Conservation (phyloP, 1,284 basidiomycete genomes). For the Volvariella volvacea region DNA sequence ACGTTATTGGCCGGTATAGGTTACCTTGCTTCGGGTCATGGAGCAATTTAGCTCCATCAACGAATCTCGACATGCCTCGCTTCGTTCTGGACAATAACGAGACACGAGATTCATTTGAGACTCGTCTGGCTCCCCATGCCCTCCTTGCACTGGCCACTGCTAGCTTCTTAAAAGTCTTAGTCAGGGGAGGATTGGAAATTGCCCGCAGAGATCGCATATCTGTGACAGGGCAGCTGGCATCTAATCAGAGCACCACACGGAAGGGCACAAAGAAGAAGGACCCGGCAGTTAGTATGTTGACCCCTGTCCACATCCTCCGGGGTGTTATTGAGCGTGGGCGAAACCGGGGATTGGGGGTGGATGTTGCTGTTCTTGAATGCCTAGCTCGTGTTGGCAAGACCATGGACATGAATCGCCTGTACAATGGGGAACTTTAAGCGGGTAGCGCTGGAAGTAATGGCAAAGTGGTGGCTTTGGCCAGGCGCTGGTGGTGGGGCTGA, state of each 20-base stretch:
- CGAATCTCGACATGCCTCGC: conserved; percentile 14
- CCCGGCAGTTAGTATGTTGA: conserved; percentile 1
- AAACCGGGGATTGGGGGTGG: not conserved
- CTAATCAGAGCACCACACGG: not conserved
- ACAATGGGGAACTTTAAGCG: not conserved
- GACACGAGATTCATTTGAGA: conserved; percentile 22
- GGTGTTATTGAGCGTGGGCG: conserved; percentile 1
- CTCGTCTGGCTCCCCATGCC: conserved; percentile 36
- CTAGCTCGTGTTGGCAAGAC: conserved; percentile 4
- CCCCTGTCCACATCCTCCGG: conserved; percentile 8
- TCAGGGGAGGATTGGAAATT: conserved; percentile 26
- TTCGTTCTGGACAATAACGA: conserved; percentile 12
- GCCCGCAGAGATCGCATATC: conserved; percentile 9
- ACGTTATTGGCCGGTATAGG: not conserved
- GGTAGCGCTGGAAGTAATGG: not conserved
- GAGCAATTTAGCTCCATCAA: conserved; percentile 12
- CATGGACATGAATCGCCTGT: not conserved
- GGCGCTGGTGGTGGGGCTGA: not conserved
- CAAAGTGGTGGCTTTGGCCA: not conserved
- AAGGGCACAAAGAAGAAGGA: conserved; percentile 2
- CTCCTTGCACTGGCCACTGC: conserved; percentile 33
- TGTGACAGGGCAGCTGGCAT: not conserved
- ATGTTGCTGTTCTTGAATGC: not conserved
- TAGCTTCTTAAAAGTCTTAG: conserved; percentile 26
- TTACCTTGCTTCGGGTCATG: not conserved